Evolutionary conservation across 805 yeast genomes (phyloP), one percentile per base, ranked within the genome.

Genomic region (Pichia deserticola): DNA sequence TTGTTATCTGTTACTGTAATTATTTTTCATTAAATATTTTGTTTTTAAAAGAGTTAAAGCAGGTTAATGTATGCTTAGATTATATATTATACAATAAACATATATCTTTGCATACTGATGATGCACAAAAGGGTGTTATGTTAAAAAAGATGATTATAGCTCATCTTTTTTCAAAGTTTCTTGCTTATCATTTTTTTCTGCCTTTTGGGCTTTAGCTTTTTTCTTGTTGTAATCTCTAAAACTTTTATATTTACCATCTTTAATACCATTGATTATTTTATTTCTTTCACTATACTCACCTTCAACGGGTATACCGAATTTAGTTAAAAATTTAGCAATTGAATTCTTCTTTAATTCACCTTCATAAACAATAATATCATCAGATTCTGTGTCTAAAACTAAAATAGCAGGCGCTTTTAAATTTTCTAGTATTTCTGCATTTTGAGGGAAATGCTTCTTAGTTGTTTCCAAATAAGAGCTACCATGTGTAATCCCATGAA

Each of bases 401-500:
- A 67, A 37, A 20, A 65, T 28, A 43, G 57, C 37, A 11, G 71
- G 66, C 27, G 59, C 28, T 13, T 46, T 41, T 41, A 57, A 38
- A 27, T 54, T 50, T 28, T 53, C 41, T 11, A 61, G 56, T 2
- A 55, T 35, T 0, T 54, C 53, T 7, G 9, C 7, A 6, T 30
- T 9, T 7, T 6, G 32, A 40, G 52, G 46, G 11, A 56, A 33
- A 2, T 36, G 20, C 10, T 49, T 39, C 34, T 60, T 57, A 4
- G 57, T 30, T 29, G 39, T 58, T 1, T 41, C 32, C 12, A 60
- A 54, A 8, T 49, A 47, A 2, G 52, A 53, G 7, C 58, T 57
- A 9, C 64, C 60, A 7, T 62, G 60, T 5, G 68, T 51, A 5
- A 70, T 69, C 36, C 68, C 63, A 61, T 69, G 74, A 1, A 74